Evolutionary conservation across 129 eudicot species (phyloP), one percentile per base, ranked within the genome.

Genomic region (Rutidosis leptorrhynchoides): DNA sequence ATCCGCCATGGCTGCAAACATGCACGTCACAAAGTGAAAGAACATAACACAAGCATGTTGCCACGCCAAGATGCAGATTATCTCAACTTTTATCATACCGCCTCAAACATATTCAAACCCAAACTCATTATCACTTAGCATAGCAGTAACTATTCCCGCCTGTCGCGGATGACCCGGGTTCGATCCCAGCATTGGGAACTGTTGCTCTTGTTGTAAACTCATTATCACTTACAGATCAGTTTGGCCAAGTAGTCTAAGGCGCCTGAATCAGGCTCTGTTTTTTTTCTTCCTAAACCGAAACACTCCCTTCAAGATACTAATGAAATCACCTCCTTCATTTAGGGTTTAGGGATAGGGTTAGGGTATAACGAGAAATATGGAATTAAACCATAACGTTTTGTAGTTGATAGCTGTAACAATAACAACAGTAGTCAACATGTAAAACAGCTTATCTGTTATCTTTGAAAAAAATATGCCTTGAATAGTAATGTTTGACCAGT

Each of bases 191-290:
- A n/a, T n/a, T n/a, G n/a, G n/a, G n/a, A n/a, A n/a, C n/a, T n/a
- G n/a, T n/a, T n/a, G n/a, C n/a, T n/a, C n/a, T n/a, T n/a, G n/a
- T n/a, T n/a, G n/a, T n/a, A 40, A 40, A 40, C n/a, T 40, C 46
- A 40, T 40, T 12, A 40, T 40, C 46, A 40, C 12, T 40, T 12
- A 12, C 15, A 40, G 3, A 40, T 85, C 97, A 83, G 94, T 91
- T 91, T 87, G 96, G 96, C 97, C 97, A 94, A 91, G 94, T 87
- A 94, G 97, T 91, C 97, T 91, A 91, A 87, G 96, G 97, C 88
- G 97, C 97, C 96, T 85, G 97, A 91, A 87, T 87, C 87, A 91
- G 96, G 97, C 96, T 91, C 90, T 85, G 94, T n/a, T n/a, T n/a
- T n/a, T n/a, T n/a, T n/a, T n/a, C n/a, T n/a, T n/a, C n/a, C n/a